Evolutionary conservation across 2,329 filamentous ascomycete genomes (phyloP).

Genomic region (Ceratocystis destructans): DNA sequence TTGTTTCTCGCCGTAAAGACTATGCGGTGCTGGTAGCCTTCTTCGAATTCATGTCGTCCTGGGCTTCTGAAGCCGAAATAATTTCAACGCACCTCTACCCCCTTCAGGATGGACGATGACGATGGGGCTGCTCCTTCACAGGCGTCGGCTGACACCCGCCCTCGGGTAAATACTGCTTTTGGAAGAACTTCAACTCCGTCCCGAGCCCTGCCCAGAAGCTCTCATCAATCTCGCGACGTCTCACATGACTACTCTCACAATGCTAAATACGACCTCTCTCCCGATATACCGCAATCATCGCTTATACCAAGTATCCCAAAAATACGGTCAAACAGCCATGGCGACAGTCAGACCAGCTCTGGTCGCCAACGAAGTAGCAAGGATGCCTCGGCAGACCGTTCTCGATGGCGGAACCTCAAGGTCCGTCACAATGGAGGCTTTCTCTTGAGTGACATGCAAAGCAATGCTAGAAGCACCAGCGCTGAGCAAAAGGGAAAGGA

Average conservation of each 20-base stretch:
- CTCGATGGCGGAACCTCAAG: constrained; percentile 28
- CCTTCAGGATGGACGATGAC: constrained; percentile 1
- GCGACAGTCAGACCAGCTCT: neutral
- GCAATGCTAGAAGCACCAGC: constrained; percentile 21
- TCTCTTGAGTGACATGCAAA: constrained; percentile 34
- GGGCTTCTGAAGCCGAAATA: constrained; percentile 2
- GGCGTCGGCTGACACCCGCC: neutral
- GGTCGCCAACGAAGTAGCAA: neutral
- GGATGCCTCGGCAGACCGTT: constrained; percentile 1
- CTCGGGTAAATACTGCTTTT: neutral
- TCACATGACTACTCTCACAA: neutral
- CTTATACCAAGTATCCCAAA: neutral
- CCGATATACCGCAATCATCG: neutral
- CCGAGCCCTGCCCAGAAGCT: neutral
- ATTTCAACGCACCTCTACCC: neutral
- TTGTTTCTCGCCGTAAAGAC: neutral
- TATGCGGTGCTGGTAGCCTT: constrained; percentile 4
- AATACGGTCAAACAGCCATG: neutral
- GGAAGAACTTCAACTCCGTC: neutral
- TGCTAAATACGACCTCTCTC: constrained; percentile 9
- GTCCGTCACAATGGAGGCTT: constrained; percentile 37
- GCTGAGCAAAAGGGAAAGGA: constrained; percentile 15
- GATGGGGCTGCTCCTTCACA: constrained; percentile 4
- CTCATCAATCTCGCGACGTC: neutral
- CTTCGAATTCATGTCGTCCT: neutral